Percentiles rank a stretch among this genome's conserved stretches.
Conservation (phyloP, 805 yeast species). For the Yamadazyma philogaea region DNA sequence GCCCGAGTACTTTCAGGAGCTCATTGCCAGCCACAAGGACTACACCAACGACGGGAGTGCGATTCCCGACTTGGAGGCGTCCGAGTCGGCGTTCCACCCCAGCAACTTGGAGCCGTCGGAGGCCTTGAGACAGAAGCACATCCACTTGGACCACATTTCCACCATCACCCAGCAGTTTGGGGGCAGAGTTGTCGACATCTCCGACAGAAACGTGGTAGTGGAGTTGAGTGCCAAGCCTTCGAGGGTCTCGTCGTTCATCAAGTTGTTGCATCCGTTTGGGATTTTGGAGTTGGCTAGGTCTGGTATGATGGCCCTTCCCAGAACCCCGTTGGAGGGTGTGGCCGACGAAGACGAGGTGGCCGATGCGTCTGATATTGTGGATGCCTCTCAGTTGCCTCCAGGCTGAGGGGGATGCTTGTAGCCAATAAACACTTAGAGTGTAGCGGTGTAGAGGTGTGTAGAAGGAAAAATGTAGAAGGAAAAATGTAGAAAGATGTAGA, state of each 20-base stretch:
- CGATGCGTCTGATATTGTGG: slow-evolving; percentile 71
- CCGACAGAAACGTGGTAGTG: slow-evolving; percentile 89
- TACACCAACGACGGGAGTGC: slow-evolving; percentile 37
- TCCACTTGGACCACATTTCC: slow-evolving; percentile 80
- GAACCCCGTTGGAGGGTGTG: slow-evolving; percentile 75
- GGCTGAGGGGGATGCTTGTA: slow-evolving; percentile 52
- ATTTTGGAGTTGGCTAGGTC: slow-evolving; percentile 93
- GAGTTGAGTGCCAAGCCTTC: slow-evolving; percentile 94
- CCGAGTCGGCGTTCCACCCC: slow-evolving; percentile 69
- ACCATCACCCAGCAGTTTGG: slow-evolving; percentile 84
- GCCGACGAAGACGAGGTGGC: slow-evolving; percentile 44
- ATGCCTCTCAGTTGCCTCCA: slow-evolving; percentile 89
- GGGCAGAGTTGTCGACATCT: slow-evolving; percentile 87
- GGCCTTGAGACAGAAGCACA: slow-evolving; percentile 90
- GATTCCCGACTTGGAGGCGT: slow-evolving; percentile 43
- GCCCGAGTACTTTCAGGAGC: slow-evolving; percentile 96
- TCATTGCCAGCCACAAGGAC: slow-evolving; percentile 77
- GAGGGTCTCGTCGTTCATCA: slow-evolving; percentile 81
- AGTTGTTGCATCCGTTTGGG: slow-evolving; percentile 92
- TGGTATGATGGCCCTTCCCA: slow-evolving; percentile 98
- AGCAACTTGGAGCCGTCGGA: slow-evolving; percentile 85
- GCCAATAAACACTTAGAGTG: too few relatives aligned
- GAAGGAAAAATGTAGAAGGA: neutral
- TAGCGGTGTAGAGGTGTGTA: too few relatives aligned
- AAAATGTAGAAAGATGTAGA: too few relatives aligned